Evolutionary conservation across 768 basidiomycete genomes (phyloP).

Genomic region (Russula ochroleuca): DNA sequence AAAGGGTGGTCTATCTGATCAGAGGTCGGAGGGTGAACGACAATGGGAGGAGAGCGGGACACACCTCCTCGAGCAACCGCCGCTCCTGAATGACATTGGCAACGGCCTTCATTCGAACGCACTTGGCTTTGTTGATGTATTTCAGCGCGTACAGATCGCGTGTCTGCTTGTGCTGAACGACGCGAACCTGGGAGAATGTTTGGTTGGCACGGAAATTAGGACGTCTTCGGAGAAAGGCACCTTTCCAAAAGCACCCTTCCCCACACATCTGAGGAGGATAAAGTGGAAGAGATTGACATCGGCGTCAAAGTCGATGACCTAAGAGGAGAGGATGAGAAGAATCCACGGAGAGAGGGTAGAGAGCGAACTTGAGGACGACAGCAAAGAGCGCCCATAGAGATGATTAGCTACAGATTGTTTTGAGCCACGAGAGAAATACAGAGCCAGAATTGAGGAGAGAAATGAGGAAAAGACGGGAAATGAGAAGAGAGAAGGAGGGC

Average conservation of each 20-base stretch:
- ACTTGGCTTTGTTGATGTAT: slow-evolving; percentile 98
- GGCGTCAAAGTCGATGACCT: slow-evolving; percentile 95
- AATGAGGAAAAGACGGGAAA: slow-evolving; percentile 15
- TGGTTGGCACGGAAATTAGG: slow-evolving; percentile 11
- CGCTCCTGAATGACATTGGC: slow-evolving; percentile 97
- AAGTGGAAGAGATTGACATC: slow-evolving; percentile 98
- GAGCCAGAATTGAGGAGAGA: slow-evolving; percentile 1
- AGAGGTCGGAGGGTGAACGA: slow-evolving; percentile 29
- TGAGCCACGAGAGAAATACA: slow-evolving; percentile 8
- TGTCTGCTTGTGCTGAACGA: slow-evolving; percentile 99
- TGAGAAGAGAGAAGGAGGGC: slow-evolving; percentile 19
- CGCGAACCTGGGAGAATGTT: slow-evolving; percentile 68
- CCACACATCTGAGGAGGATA: slow-evolving; percentile 89
- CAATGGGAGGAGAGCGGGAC: slow-evolving; percentile 15
- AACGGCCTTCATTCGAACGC: slow-evolving; percentile 97
- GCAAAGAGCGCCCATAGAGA: slow-evolving; percentile 74
- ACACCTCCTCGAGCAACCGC: slow-evolving; percentile 89
- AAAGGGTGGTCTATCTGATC: slow-evolving; percentile 89
- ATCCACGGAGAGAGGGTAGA: not conserved
- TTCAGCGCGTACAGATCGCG: slow-evolving; percentile 95
- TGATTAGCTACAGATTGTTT: slow-evolving; percentile 12
- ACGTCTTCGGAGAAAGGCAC: slow-evolving; percentile 39
- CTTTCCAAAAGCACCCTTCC: slow-evolving; percentile 98
- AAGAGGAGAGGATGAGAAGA: slow-evolving; percentile 9
- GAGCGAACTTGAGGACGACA: slow-evolving; percentile 70